Percentiles rank a stretch among this genome's conserved stretches.
phyloP scores from a whole-genome alignment of 495 filamentous ascomycete species.

The Glonium stellatum region DNA sequence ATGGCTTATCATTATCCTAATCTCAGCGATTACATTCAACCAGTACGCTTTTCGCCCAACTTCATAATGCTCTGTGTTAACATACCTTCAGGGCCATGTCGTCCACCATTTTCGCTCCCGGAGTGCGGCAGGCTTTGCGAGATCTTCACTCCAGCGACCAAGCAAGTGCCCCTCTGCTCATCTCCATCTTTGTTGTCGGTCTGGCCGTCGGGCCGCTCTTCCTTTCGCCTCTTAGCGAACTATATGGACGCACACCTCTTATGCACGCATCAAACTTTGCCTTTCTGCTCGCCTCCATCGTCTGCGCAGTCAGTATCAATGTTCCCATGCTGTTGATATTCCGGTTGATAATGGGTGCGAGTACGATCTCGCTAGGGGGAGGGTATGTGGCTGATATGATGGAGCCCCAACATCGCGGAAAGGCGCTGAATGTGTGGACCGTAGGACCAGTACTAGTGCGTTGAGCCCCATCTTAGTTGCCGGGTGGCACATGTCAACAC shows the following conservation, averaged over 20 bases:
- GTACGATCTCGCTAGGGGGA: conserved; percentile 31
- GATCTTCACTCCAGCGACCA: conserved; percentile 21
- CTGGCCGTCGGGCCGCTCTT: conserved; percentile 31
- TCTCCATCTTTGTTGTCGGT: conserved; percentile 34
- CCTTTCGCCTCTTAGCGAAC: conserved; percentile 29
- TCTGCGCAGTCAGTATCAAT: conserved; percentile 29
- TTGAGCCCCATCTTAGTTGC: not conserved
- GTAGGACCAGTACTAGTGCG: conserved; percentile 32
- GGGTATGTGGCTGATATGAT: conserved; percentile 33
- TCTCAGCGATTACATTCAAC: conserved; percentile 36
- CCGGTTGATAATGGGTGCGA: conserved; percentile 34
- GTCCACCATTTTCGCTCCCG: conserved; percentile 27
- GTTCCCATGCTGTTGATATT: conserved; percentile 29
- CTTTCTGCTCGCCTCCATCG: conserved; percentile 34
- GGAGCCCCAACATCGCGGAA: conserved; percentile 23
- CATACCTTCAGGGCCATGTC: conserved; percentile 8
- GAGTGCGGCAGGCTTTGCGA: conserved; percentile 11
- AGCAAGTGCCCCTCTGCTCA: conserved; percentile 19
- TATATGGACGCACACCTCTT: conserved; percentile 29
- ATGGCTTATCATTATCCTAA: conserved; percentile 38
- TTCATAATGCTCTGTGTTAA: not conserved
- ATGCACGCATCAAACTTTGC: conserved; percentile 27
- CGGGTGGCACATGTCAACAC: not conserved
- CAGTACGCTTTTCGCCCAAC: conserved; percentile 27
- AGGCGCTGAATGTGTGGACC: conserved; percentile 29